phyloP scores from a whole-genome alignment of 306 rosid species.

The Carpinus fangiana region DNA sequence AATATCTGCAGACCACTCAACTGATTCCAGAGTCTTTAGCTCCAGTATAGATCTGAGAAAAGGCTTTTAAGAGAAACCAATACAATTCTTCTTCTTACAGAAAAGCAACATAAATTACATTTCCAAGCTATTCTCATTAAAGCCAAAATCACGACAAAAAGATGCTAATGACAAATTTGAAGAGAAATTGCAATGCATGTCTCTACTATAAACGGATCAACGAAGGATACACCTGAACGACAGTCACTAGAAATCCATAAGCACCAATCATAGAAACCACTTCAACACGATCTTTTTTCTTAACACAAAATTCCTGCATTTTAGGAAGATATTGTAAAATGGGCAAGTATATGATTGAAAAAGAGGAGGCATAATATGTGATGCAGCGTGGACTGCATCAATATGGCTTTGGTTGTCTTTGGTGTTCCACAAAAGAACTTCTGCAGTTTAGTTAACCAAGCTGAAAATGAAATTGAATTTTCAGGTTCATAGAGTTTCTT shows the following conservation, averaged over 20 bases:
- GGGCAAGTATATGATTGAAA: neutral
- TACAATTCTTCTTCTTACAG: neutral
- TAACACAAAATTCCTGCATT: slow-evolving; percentile 70
- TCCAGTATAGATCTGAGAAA: slow-evolving; percentile 51
- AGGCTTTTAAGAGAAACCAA: slow-evolving; percentile 32
- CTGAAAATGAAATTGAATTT: neutral
- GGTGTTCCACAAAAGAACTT: neutral
- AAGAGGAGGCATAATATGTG: neutral
- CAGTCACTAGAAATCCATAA: slow-evolving; percentile 51
- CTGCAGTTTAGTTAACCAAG: neutral
- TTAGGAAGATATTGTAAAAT: slow-evolving; percentile 11
- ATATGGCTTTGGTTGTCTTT: neutral
- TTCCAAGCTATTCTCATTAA: neutral
- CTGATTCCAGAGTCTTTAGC: slow-evolving; percentile 50
- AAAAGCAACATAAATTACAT: neutral
- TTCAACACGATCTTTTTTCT: slow-evolving; percentile 62
- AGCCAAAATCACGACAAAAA: neutral
- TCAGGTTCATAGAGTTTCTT: neutral
- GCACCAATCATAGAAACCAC: slow-evolving; percentile 59
- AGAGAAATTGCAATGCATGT: neutral
- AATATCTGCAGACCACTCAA: slow-evolving; percentile 49
- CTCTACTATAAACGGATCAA: neutral
- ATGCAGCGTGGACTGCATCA: too few relatives aligned
- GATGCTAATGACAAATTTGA: neutral
- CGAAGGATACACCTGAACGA: slow-evolving; percentile 59